phyloP scores from a whole-genome alignment of 106 monocot genomes.

The Acorus calamus region DNA sequence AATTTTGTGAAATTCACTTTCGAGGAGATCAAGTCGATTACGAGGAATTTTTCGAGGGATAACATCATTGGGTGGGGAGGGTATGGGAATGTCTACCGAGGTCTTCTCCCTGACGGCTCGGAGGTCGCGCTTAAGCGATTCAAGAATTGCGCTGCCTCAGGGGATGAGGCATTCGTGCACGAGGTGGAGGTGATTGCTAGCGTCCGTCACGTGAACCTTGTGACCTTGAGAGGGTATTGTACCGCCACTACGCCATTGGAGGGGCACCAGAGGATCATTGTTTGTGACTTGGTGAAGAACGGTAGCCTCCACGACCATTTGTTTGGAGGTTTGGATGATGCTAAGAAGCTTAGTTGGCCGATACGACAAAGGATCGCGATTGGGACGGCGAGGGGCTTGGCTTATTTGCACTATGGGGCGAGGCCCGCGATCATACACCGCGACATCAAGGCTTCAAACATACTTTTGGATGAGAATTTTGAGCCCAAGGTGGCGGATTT shows the following conservation, averaged over 20 bases:
- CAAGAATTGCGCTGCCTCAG: slow-evolving; percentile 79
- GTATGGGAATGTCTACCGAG: slow-evolving; percentile 63
- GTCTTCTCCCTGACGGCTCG: slow-evolving; percentile 33
- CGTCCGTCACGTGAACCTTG: slow-evolving; percentile 76
- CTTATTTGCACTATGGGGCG: too few species aligned
- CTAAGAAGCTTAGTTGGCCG: too few species aligned
- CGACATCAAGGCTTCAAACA: too few species aligned
- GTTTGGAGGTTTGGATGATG: slow-evolving; percentile 15
- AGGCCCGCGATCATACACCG: too few species aligned
- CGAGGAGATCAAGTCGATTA: slow-evolving; percentile 67
- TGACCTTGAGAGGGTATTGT: slow-evolving; percentile 77
- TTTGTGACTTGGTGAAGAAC: slow-evolving; percentile 78
- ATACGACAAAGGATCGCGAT: too few species aligned
- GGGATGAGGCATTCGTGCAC: slow-evolving; percentile 65
- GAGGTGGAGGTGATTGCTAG: slow-evolving; percentile 91
- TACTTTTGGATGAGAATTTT: too few species aligned
- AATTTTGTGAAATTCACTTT: slow-evolving; percentile 48
- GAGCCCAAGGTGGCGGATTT: too few species aligned
- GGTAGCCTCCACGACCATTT: slow-evolving; percentile 90
- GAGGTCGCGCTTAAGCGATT: slow-evolving; percentile 63
- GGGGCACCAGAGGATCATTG: slow-evolving; percentile 85
- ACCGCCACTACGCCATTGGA: slow-evolving; percentile 54
- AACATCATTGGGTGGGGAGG: slow-evolving; percentile 57
- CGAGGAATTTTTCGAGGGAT: slow-evolving; percentile 44
- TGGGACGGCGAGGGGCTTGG: too few species aligned